Base-by-base conservation (phyloP, 176 grass and related monocot species). In the Bolboschoenus planiculmis region DNA sequence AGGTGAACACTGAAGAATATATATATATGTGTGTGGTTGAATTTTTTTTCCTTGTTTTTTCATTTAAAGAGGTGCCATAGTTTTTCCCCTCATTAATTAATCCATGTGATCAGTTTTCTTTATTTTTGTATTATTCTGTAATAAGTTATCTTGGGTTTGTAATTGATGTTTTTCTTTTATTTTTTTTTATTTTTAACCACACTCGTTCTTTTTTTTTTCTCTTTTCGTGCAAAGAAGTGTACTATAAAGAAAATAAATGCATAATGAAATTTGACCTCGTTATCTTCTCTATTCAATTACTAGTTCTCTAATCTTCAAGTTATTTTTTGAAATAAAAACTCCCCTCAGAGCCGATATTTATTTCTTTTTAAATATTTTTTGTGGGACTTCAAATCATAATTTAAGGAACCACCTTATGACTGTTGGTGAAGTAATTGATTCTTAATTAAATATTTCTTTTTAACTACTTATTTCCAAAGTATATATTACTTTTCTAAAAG, bases 81-180 rank as follows among this genome's bases (percentile, higher is more conserved):
- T 67, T 67, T 37, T 67, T 37, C 14, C 14, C 0, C 5, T 30
- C 30, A 26, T 27, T 48, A 15, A 20, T 76, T 76, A 68, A 68
- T 68, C 31, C 24, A 76, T 50, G 46, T 76, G 23, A 31, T n/a
- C n/a, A n/a, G 4, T 30, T 72, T 51, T 31, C 23, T 18, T 51
- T 76, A 18, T 75, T 31, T 51, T 31, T 75, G 16, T 75, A 30
- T 50, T 31, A 76, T 24, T 14, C 71, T 76, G 43, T 50, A 76
- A 76, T 76, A 76, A 47, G 43, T 76, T 76, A 13, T 51, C 26
- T 50, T 47, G 71, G 24, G 30, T 76, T 76, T 76, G 39, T n/a
- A n/a, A n/a, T n/a, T n/a, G n/a, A n/a, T n/a, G n/a, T n/a, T n/a
- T n/a, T n/a, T n/a, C n/a, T n/a, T n/a, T n/a, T n/a, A n/a, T n/a